phyloP scores from a whole-genome alignment of 2,329 filamentous ascomycete genomes.

The Zasmidium citrigriseum region DNA sequence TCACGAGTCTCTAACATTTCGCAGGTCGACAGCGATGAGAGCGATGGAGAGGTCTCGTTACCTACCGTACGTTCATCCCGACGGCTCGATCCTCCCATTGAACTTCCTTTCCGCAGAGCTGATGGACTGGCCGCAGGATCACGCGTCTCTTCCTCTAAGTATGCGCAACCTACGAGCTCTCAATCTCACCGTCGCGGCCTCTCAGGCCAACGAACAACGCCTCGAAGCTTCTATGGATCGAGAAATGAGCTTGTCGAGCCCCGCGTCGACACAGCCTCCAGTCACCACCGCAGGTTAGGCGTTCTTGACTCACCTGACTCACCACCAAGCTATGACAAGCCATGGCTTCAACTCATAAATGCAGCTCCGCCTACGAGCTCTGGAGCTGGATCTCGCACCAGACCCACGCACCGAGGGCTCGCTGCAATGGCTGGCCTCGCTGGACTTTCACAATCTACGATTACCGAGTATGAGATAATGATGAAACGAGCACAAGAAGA shows the following conservation, averaged over 20 bases:
- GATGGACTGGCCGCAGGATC: conserved; percentile 8
- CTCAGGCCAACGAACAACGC: conserved; percentile 4
- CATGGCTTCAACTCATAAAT: conserved; percentile 22
- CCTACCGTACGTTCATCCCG: conserved; percentile 22
- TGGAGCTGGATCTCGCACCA: neutral
- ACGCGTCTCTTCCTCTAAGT: conserved; percentile 25
- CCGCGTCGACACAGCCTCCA: conserved; percentile 14
- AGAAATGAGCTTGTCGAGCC: conserved; percentile 25
- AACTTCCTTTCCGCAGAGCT: conserved; percentile 7
- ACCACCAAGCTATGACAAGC: conserved; percentile 11
- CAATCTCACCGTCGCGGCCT: conserved; percentile 28
- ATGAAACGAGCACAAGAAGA: conserved; percentile 8
- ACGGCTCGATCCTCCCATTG: conserved; percentile 15
- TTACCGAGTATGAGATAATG: conserved; percentile 17
- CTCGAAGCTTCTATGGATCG: conserved; percentile 9
- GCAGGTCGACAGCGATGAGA: conserved; percentile 23
- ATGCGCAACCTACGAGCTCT: conserved; percentile 41
- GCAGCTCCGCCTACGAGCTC: neutral
- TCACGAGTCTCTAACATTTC: conserved; percentile 4
- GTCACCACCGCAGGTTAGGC: conserved; percentile 17
- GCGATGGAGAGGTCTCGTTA: conserved; percentile 22
- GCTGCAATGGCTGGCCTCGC: conserved; percentile 11
- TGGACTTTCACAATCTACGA: conserved; percentile 6
- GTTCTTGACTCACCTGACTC: conserved; percentile 14
- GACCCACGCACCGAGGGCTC: conserved; percentile 9